Conservation (phyloP, 192 early-diverging fungal species). For the Diversispora eburnea region DNA sequence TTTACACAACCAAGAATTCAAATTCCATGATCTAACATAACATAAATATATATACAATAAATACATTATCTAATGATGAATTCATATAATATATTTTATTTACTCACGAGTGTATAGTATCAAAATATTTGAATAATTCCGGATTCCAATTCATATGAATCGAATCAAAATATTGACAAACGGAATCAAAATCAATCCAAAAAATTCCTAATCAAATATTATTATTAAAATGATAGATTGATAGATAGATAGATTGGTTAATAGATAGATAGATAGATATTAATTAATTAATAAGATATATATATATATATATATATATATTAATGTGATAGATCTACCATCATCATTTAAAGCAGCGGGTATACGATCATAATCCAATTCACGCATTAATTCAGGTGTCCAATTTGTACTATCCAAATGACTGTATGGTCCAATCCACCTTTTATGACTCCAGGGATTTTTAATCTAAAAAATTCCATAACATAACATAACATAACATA, state of each 20-base stretch:
- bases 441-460: conserved; percentile 89
- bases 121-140: conserved; percentile 60
- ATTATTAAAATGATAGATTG: neutral
- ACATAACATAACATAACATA: neutral
- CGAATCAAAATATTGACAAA: conserved; percentile 74
- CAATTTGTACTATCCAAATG: conserved; percentile 61
- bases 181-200: conserved; percentile 86
- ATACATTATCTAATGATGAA: neutral
- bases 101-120: conserved; percentile 71
- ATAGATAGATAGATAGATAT: neutral
- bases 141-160: conserved; percentile 93
- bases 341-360: conserved; percentile 66
- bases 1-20: conserved; percentile 28
- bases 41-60: neutral
- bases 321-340: conserved; percentile 43
- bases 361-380: conserved; percentile 69
- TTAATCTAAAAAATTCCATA: conserved; percentile 46
- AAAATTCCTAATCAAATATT: conserved; percentile 54
- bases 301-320: too few relatives aligned
- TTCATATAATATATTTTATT: neutral
- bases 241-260: neutral
- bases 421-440: conserved; percentile 80
- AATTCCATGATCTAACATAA: conserved; percentile 34
- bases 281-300: too few relatives aligned
- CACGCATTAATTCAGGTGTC: conserved; percentile 64